Evolutionary conservation across 805 yeast genomes (phyloP).

Genomic region (Lipomyces yamadae): DNA sequence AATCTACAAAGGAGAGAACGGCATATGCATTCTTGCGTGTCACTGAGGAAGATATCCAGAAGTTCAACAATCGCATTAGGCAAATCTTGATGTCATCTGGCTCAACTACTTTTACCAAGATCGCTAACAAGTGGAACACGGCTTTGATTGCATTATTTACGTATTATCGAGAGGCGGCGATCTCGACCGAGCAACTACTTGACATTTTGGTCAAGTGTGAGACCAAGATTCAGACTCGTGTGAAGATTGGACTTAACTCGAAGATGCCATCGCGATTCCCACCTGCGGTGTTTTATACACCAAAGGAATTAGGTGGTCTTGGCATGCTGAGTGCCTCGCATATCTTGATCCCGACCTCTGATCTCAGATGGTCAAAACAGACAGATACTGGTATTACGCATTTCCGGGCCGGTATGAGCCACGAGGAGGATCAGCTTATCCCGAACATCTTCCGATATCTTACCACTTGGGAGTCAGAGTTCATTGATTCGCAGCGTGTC

Average conservation of each 20-base stretch:
- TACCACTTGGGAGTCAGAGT: constrained; percentile 96
- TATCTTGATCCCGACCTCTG: constrained; percentile 91
- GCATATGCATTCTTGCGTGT: constrained; percentile 89
- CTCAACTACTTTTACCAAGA: constrained; percentile 90
- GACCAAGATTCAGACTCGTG: constrained; percentile 90
- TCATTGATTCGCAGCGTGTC: constrained; percentile 89
- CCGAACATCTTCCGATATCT: constrained; percentile 94
- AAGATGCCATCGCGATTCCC: constrained; percentile 99
- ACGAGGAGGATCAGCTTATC: constrained; percentile 70
- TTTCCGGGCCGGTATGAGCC: constrained; percentile 92
- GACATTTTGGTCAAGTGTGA: constrained; percentile 89
- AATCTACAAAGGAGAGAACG: constrained; percentile 76
- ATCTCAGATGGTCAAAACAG: constrained; percentile 86
- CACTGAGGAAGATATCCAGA: constrained; percentile 74
- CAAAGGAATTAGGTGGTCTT: constrained; percentile 94
- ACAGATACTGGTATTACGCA: constrained; percentile 94
- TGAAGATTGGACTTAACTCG: constrained; percentile 91
- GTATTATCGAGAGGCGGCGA: constrained; percentile 90
- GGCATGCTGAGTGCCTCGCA: constrained; percentile 99
- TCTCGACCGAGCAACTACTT: constrained; percentile 75
- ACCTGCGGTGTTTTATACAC: constrained; percentile 97
- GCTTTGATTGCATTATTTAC: constrained; percentile 84
- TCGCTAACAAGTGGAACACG: constrained; percentile 95
- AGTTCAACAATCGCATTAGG: constrained; percentile 80
- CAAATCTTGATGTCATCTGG: constrained; percentile 95